Percentiles rank a stretch among this genome's conserved stretches.
phyloP scores from a whole-genome alignment of 805 yeast species.

The Kodamaea sagamina region DNA sequence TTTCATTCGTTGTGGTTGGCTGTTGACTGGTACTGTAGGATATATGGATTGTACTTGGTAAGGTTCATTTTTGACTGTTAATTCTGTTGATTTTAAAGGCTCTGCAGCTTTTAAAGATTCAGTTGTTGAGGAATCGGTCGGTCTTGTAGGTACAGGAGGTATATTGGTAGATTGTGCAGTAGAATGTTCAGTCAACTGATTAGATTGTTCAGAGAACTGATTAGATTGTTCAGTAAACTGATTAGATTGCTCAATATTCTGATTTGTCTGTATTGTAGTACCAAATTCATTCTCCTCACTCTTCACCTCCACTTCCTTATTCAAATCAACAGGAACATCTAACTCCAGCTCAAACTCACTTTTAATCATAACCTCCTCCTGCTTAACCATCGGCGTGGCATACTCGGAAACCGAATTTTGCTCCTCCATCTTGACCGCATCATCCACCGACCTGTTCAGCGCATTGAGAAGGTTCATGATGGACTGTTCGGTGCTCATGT shows the following conservation, averaged over 20 bases:
- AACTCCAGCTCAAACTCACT: not conserved
- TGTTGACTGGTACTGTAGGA: constrained; percentile 5
- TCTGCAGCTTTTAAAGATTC: too few relatives aligned
- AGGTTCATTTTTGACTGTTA: too few relatives aligned
- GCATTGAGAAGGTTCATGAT: constrained; percentile 37
- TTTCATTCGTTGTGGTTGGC: constrained; percentile 9
- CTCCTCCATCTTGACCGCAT: constrained; percentile 6
- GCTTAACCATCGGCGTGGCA: not conserved
- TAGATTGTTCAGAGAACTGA: too few relatives aligned
- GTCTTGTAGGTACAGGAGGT: too few relatives aligned
- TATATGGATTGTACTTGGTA: constrained; percentile 2
- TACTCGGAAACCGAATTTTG: not conserved
- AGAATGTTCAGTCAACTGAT: not conserved
- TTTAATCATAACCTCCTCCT: not conserved
- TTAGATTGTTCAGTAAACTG: not conserved
- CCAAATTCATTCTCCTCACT: too few relatives aligned
- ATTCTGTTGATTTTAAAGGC: too few relatives aligned
- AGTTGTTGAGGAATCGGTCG: too few relatives aligned
- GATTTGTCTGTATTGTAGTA: too few relatives aligned
- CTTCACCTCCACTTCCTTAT: too few relatives aligned
- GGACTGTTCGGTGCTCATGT: constrained; percentile 41
- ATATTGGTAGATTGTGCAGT: too few relatives aligned
- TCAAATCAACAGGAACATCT: too few relatives aligned
- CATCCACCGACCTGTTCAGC: constrained; percentile 2
- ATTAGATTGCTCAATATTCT: too few relatives aligned